phyloP scores from a whole-genome alignment of 352 stramenopile species.

The Pythium inflatum region DNA sequence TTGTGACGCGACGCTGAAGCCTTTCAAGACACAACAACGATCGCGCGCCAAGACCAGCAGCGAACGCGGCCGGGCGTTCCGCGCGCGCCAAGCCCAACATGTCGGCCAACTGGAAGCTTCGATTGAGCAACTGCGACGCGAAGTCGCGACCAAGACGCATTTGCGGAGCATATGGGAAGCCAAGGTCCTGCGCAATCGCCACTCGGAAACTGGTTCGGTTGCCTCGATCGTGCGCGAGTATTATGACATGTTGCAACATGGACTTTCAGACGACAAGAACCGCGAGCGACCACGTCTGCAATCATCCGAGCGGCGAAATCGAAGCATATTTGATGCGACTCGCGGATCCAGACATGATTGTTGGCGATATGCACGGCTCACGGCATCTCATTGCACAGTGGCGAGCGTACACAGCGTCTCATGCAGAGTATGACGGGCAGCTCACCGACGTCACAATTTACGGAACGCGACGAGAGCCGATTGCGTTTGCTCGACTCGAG shows the following conservation, averaged over 20 bases:
- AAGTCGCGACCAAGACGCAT: conserved; percentile 5
- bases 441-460: too few relatives aligned
- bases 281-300: too few relatives aligned
- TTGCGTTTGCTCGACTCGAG: not conserved
- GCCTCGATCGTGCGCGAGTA: not conserved
- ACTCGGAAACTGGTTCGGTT: not conserved
- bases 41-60: conserved; percentile 15
- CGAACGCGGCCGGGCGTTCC: conserved; percentile 26
- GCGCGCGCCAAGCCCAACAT: conserved; percentile 15
- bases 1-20: not conserved
- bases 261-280: not conserved
- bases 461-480: too few relatives aligned
- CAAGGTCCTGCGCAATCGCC: not conserved
- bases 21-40: not conserved
- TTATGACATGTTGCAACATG: not conserved
- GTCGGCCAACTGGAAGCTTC: not conserved
- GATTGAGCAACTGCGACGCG: not conserved
- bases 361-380: conserved; percentile 7
- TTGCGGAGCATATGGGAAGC: conserved; percentile 11
- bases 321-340: not conserved
- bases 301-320: too few relatives aligned
- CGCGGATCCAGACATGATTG: not conserved
- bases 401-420: not conserved
- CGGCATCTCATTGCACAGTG: not conserved
- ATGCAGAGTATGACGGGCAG: too few relatives aligned